These are phyloP conservation scores for Trametes meyenii DNA, from an alignment of 768 basidiomycete species.

Conservation along the genomic window DNA sequence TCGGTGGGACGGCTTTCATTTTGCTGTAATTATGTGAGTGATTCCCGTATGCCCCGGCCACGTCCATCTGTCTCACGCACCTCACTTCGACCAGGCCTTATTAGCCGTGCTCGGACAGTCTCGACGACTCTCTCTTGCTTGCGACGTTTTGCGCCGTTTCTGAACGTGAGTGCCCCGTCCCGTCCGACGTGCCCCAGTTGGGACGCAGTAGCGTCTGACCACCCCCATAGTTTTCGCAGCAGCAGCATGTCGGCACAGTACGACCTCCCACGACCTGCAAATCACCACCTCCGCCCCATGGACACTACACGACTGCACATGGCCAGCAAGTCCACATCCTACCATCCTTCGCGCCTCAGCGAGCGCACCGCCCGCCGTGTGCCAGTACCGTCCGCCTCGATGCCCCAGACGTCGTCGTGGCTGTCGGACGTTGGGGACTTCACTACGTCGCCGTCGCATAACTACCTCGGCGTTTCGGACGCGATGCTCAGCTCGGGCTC, in stretches of 20 bases:
- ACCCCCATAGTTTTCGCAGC: background rate
- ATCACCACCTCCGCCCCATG: constrained; percentile 9
- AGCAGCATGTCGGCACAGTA: constrained; percentile 23
- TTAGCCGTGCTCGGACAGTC: constrained; percentile 16
- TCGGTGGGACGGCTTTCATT: constrained; percentile 19
- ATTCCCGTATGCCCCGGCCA: constrained; percentile 1
- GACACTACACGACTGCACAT: constrained; percentile 12
- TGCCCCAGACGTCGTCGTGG: constrained; percentile 13
- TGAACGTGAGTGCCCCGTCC: constrained; percentile 2
- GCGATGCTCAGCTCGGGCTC: constrained; percentile 17
- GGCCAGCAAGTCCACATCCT: constrained; percentile 9
- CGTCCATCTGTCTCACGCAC: constrained; percentile 12
- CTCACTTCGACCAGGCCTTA: constrained; percentile 11
- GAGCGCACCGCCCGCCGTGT: constrained; percentile 9
- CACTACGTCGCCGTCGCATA: background rate
- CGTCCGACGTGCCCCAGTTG: background rate
- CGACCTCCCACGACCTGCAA: constrained; percentile 20
- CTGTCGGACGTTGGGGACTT: constrained; percentile 18
- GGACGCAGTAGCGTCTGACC: background rate
- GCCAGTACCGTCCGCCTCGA: constrained; percentile 13
- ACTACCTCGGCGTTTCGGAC: constrained; percentile 11
- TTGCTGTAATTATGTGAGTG: constrained; percentile 23
- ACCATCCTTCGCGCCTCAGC: background rate
- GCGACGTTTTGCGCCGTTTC: constrained; percentile 6
- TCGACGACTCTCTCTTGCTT: constrained; percentile 16